Base-by-base conservation (phyloP, 192 early-diverging fungal species). In the Coemansia sp. region DNA sequence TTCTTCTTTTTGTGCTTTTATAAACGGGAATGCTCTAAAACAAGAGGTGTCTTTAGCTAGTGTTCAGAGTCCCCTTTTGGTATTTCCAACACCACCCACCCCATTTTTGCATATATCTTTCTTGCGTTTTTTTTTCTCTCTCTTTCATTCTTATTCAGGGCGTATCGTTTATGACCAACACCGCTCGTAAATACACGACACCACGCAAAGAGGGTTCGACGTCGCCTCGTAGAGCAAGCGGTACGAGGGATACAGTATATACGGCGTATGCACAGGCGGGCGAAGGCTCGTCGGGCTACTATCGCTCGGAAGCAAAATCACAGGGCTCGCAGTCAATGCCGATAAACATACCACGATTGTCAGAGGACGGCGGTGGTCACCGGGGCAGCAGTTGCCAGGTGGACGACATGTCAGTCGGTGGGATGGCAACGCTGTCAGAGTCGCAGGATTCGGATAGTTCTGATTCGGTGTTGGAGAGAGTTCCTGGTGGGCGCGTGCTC, bases 381-480 rank as follows among this genome's bases (percentile, higher is more conserved):
- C 37, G 38, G 36, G 36, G 4, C 4, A 41, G 11, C 25, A 42
- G 34, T 32, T n/a, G 21, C 39, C 34, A 36, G 61, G 7, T 19
- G 19, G 37, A 62, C 29, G 27, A 38, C 34, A 3, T 36, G 57
- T 59, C 57, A 2, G 19, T 70, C 14, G 69, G 69, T 8, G 69
- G 69, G 3, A 70, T 70, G 69, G 62, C 69, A 15, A 62, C 31
- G 29, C 32, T 36, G 27, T 59, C 57, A 32, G 57, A 59, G 27
- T 34, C 32, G 17, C 15, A 59, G 21, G 57, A 59, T n/a, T 59
- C 17, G 17, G 57, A 34, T n/a, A 8, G 32, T 19, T 45, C 68
- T 3, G 60, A 38, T 4, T 62, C 48, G 21, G 37, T 53, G 21
- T 68, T 82, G n/a, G 79, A 82, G 48, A 63, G 76, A 1, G 76